A percentile compares a stretch with the other conserved stretches of the same genome.
Conservation (phyloP, 2,329 filamentous ascomycete species). For the Neonectria sp. region DNA sequence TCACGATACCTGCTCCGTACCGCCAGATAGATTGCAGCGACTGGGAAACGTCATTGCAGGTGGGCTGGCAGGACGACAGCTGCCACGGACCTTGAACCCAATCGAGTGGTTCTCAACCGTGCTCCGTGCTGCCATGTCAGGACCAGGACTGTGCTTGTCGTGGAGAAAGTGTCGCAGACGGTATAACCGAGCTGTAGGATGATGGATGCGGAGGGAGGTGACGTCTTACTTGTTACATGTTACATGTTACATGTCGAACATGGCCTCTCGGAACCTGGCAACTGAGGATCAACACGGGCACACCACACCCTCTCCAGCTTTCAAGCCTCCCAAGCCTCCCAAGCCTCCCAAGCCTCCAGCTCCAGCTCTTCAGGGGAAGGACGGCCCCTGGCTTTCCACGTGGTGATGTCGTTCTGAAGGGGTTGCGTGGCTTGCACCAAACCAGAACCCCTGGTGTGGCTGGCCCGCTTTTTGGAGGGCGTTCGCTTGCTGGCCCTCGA, state of each 20-base stretch:
- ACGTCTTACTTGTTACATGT: neutral
- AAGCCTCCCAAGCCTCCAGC: neutral
- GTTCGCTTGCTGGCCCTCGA: conserved; percentile 15
- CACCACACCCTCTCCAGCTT: conserved; percentile 9
- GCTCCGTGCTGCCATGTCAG: conserved; percentile 1
- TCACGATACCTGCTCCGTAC: neutral
- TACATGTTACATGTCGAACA: conserved; percentile 22
- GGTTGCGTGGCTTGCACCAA: conserved; percentile 24
- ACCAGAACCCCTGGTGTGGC: conserved; percentile 25
- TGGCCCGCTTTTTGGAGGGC: conserved; percentile 5
- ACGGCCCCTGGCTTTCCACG: conserved; percentile 29
- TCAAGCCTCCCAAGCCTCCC: conserved; percentile 11
- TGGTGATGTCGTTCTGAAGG: conserved; percentile 4
- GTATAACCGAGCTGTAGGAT: conserved; percentile 11
- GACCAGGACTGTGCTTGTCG: neutral
- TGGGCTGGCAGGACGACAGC: conserved; percentile 8
- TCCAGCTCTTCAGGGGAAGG: conserved; percentile 16
- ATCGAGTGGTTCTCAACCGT: conserved; percentile 21
- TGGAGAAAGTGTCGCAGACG: conserved; percentile 3
- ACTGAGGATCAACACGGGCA: conserved; percentile 14
- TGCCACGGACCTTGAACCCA: conserved; percentile 21
- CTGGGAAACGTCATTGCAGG: neutral
- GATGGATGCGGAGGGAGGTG: neutral
- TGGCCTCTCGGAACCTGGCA: neutral
- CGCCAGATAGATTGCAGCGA: conserved; percentile 15